phyloP scores from a whole-genome alignment of 139 green algal species.

The Microglena sp. region DNA sequence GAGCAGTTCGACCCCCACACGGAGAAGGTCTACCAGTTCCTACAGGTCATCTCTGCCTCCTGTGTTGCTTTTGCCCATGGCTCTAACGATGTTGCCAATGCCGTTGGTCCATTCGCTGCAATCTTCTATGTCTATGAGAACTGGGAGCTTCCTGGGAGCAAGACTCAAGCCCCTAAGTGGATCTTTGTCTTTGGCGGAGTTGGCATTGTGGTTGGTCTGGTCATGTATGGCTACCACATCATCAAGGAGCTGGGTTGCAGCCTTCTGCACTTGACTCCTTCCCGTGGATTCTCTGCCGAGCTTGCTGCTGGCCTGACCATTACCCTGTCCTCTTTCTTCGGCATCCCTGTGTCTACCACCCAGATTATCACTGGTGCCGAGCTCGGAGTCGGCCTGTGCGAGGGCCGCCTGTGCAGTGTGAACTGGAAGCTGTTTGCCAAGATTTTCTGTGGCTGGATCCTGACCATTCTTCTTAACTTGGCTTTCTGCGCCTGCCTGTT shows the following conservation, averaged over 20 bases:
- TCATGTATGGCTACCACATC: constrained; percentile 50
- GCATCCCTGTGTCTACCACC: constrained; percentile 22
- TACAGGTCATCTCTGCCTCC: constrained; percentile 53
- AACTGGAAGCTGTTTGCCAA: constrained; percentile 24
- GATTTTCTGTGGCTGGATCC: constrained; percentile 22
- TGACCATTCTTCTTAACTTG: constrained; percentile 16
- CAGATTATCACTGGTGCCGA: constrained; percentile 25
- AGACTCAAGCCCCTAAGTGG: not conserved
- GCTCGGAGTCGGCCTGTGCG: constrained; percentile 16
- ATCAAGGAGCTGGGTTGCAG: constrained; percentile 13
- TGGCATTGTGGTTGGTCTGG: constrained; percentile 74
- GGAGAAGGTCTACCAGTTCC: constrained; percentile 42
- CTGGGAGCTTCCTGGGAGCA: constrained; percentile 23
- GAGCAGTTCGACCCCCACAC: constrained; percentile 57
- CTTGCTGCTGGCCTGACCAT: constrained; percentile 25
- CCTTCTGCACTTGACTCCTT: constrained; percentile 9
- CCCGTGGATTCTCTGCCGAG: constrained; percentile 23
- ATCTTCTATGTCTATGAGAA: constrained; percentile 41
- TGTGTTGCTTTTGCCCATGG: constrained; percentile 79
- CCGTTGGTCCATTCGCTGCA: constrained; percentile 58
- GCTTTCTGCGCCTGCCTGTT: constrained; percentile 7
- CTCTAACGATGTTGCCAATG: constrained; percentile 70
- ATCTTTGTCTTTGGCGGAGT: constrained; percentile 62
- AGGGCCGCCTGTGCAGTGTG: constrained; percentile 8
- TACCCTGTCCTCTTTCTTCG: constrained; percentile 26